Base-by-base conservation (phyloP, 2,329 filamentous ascomycete species). In the Fusarium poae region DNA sequence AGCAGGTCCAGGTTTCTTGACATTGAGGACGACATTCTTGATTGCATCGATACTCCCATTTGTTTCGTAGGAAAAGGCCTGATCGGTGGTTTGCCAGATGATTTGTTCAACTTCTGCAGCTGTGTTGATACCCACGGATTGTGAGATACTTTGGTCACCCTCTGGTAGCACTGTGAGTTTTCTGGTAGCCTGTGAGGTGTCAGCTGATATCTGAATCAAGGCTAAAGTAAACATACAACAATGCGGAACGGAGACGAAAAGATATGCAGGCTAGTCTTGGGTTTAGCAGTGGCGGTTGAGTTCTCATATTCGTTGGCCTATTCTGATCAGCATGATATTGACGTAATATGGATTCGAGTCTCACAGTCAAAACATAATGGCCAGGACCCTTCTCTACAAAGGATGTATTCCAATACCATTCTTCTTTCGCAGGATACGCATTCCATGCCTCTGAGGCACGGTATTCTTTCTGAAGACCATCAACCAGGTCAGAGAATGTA, bases 271-370 rank as follows among this genome's bases (percentile, higher is more conserved):
- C 34, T 30, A 3, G 54, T 57, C 12, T 52, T 57, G 2, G 54
- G 35, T 1, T 40, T n/a, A 15, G 32, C 45, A 15, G 10, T 21
- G 2, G 34, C 30, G 1, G 25, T 10, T 1, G 5, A 34, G 1
- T n/a, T 25, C 11, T 42, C 9, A 2, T 42, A 57, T 18, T 57
- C 54, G 5, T 30, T 27, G 4, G 54, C 34, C 54, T 57, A 16
- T 7, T 0, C 2, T 0, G 2, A 27, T 57, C 29, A 57, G 34
- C 7, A 20, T 18, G 0, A 11, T 11, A 3, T 11, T 6, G 5
- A 18, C 7, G 0, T 0, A 8, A 1, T 5, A 3, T 10, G 3
- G 0, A 4, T 7, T 10, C 3, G 0, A 1, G n/a, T 9, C 54
- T n/a, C 5, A 34, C 54, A 1, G 54, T 57, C 1, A 57, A 27